A percentile compares a stretch with the other conserved stretches of the same genome.
phyloP scores from a whole-genome alignment of 495 filamentous ascomycete genomes.

The Sordaria brevicollis region DNA sequence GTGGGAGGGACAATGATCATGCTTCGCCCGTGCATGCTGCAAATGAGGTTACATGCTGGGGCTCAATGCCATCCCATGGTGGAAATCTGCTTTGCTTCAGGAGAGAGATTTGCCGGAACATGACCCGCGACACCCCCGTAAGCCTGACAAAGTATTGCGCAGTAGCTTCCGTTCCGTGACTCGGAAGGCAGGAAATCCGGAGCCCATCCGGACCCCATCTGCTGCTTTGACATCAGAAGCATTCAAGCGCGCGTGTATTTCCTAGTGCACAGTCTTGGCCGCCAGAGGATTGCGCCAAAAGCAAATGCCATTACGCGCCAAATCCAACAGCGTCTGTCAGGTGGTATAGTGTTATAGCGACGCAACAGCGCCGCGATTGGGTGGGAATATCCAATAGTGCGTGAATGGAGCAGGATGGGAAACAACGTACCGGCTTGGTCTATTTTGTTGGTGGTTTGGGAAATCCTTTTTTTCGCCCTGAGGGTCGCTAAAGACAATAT shows the following conservation, averaged over 20 bases:
- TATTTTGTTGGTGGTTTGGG: not conserved
- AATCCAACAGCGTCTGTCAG: not conserved
- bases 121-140: not conserved
- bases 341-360: not conserved
- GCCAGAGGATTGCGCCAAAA: not conserved
- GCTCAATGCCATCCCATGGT: not conserved
- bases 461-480: not conserved
- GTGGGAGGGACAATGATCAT: constrained; percentile 1
- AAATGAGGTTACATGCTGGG: constrained; percentile 6
- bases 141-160: not conserved
- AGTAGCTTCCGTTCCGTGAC: not conserved
- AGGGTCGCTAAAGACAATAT: not conserved
- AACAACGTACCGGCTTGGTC: not conserved
- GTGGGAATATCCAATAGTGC: not conserved
- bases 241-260: not conserved
- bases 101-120: not conserved
- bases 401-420: not conserved
- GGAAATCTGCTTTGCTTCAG: not conserved
- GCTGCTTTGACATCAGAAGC: not conserved
- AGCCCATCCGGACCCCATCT: not conserved
- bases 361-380: not conserved
- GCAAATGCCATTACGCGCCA: not conserved
- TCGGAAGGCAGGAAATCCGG: not conserved
- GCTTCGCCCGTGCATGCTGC: constrained; percentile 1
- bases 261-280: not conserved